Evolutionary conservation across 2,329 filamentous ascomycete genomes (phyloP).

Genomic region (Coleophoma eucalyptorum): DNA sequence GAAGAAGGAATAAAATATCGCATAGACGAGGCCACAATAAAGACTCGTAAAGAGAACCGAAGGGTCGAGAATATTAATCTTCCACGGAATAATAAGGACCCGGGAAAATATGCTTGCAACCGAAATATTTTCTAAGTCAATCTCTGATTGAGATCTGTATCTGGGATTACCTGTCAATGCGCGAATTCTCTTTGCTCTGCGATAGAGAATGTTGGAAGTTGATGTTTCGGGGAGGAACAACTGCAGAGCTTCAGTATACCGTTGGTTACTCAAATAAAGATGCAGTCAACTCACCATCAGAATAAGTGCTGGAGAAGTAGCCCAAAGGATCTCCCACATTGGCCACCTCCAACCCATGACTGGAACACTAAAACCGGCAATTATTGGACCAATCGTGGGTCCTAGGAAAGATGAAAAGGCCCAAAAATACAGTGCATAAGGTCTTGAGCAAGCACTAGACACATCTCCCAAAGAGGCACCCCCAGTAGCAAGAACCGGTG

Average conservation of each 20-base stretch:
- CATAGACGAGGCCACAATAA: conserved; percentile 57
- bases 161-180: conserved; percentile 47
- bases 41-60: conserved; percentile 56
- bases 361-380: conserved; percentile 53
- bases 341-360: conserved; percentile 57
- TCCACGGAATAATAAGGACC: conserved; percentile 53
- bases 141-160: conserved; percentile 45
- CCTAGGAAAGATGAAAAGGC: conserved; percentile 19
- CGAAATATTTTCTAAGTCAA: conserved; percentile 61
- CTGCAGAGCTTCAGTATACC: no score
- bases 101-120: conserved; percentile 51
- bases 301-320: conserved; percentile 41
- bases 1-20: conserved; percentile 58
- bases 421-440: conserved; percentile 2
- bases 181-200: conserved; percentile 52
- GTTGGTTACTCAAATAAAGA: no score
- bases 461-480: conserved; percentile 42
- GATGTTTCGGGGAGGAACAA: conserved; percentile 60
- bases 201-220: conserved; percentile 50
- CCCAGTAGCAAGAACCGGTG: conserved; percentile 57
- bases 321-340: conserved; percentile 59
- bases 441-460: conserved; percentile 3
- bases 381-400: conserved; percentile 53
- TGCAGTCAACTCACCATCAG: no score
- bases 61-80: conserved; percentile 55